Conservation (phyloP, 2,329 filamentous ascomycete genomes). For the Fusarium nodosum region DNA sequence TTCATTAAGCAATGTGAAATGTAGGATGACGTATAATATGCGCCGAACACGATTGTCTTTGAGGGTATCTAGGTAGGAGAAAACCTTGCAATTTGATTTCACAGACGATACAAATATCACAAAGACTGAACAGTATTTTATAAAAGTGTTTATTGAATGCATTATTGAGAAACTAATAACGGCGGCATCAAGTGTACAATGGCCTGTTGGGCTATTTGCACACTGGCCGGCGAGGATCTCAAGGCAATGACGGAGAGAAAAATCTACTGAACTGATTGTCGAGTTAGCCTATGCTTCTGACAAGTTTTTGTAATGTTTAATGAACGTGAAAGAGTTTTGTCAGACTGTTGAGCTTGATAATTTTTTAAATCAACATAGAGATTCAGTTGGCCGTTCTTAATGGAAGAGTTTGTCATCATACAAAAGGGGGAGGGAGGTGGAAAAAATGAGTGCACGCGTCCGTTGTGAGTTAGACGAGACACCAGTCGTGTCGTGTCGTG, state of each 20-base stretch:
- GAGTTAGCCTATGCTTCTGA: conserved; percentile 45
- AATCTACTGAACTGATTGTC: conserved; percentile 33
- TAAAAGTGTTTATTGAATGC: not conserved
- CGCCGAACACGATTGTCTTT: too few species aligned
- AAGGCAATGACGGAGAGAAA: not conserved
- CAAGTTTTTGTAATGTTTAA: conserved; percentile 1
- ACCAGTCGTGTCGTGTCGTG: conserved; percentile 27
- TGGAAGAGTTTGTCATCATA: conserved; percentile 69
- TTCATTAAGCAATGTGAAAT: conserved; percentile 1
- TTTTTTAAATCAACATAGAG: conserved; percentile 67
- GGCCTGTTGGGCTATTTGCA: too few species aligned
- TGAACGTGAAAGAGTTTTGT: conserved; percentile 49
- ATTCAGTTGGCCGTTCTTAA: conserved; percentile 78
- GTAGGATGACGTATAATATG: too few species aligned
- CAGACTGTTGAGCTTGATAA: conserved; percentile 77
- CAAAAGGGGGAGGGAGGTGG: conserved; percentile 6
- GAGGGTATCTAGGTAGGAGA: not conserved
- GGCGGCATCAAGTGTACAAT: not conserved
- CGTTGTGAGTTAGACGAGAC: conserved; percentile 26
- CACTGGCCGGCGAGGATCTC: not conserved
- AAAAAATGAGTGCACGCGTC: conserved; percentile 11
- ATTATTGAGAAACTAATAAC: not conserved
- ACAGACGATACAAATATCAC: not conserved
- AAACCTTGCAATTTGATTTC: not conserved
- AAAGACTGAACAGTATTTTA: not conserved